Conservation (phyloP, 805 yeast species). For the Spathaspora sp. region DNA sequence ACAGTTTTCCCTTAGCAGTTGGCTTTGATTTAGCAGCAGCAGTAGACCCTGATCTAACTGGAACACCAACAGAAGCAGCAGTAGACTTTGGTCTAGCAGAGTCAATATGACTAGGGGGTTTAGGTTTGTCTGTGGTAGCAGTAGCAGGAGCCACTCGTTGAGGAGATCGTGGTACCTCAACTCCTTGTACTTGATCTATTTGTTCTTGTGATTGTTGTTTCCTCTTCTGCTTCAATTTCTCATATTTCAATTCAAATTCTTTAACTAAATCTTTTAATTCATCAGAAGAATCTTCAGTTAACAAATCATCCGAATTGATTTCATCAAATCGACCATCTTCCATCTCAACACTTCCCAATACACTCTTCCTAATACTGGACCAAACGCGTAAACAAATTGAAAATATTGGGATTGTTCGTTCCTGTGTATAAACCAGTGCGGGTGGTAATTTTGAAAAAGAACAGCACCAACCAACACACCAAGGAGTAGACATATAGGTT, state of each 20-base stretch:
- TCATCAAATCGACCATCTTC: conserved; percentile 32
- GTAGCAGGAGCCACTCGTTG: neutral
- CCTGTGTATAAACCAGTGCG: neutral
- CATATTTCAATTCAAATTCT: conserved; percentile 24
- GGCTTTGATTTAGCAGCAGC: neutral
- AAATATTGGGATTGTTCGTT: neutral
- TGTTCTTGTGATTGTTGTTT: conserved; percentile 4
- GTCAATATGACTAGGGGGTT: neutral
- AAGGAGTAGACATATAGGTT: too few relatives aligned
- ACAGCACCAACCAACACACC: neutral
- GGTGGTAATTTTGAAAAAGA: neutral
- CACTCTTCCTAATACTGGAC: too few relatives aligned
- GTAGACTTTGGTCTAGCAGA: neutral
- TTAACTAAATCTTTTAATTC: conserved; percentile 35
- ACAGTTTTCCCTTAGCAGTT: conserved; percentile 4
- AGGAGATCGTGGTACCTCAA: conserved; percentile 13
- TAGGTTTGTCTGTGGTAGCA: neutral
- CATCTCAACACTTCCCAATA: conserved; percentile 9
- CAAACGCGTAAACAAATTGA: neutral
- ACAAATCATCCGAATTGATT: conserved; percentile 21
- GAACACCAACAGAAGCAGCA: neutral
- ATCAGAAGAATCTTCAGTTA: conserved; percentile 37
- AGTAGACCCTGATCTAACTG: neutral
- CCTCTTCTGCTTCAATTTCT: conserved; percentile 5
- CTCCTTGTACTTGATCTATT: neutral